These are phyloP conservation scores for Ustilago lituana DNA, from an alignment of 1,284 basidiomycete species.

Conservation along the genomic window DNA sequence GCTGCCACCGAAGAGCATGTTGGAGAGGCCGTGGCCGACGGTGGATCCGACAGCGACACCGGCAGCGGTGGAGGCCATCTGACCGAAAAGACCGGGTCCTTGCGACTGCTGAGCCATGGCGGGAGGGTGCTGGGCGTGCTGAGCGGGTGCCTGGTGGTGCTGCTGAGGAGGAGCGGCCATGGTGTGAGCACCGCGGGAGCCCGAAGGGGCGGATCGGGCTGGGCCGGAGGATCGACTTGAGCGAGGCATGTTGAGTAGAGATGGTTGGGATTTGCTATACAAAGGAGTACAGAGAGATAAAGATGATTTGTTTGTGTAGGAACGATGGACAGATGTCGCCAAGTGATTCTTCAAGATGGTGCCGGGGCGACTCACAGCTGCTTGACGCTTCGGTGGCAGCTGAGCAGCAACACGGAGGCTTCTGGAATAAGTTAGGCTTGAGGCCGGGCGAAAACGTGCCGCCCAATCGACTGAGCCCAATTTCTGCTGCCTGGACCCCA, in stretches of 20 bases:
- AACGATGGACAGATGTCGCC: no score
- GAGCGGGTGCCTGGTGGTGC: constrained; percentile 28
- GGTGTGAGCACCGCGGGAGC: constrained; percentile 63
- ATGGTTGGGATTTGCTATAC: constrained; percentile 2
- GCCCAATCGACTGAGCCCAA: constrained; percentile 30
- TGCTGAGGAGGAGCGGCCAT: constrained; percentile 56
- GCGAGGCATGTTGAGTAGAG: constrained; percentile 58
- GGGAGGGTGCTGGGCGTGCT: constrained; percentile 41
- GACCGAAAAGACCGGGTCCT: constrained; percentile 61
- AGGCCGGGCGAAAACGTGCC: constrained; percentile 34
- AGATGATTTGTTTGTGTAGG: no score
- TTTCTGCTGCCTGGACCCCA: no score
- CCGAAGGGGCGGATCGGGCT: constrained; percentile 57
- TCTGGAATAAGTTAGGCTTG: constrained; percentile 11
- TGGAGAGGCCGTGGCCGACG: constrained; percentile 82
- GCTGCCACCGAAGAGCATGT: constrained; percentile 82
- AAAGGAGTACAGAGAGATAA: no score
- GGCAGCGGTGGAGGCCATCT: constrained; percentile 87
- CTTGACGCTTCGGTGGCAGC: constrained; percentile 10
- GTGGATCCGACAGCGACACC: constrained; percentile 84
- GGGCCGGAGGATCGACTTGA: constrained; percentile 55
- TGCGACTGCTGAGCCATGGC: constrained; percentile 40
- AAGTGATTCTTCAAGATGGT: no score
- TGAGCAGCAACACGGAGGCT: constrained; percentile 12
- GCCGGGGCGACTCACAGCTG: no score